phyloP scores from a whole-genome alignment of 805 yeast species.

The Yamadazyma sp. region DNA sequence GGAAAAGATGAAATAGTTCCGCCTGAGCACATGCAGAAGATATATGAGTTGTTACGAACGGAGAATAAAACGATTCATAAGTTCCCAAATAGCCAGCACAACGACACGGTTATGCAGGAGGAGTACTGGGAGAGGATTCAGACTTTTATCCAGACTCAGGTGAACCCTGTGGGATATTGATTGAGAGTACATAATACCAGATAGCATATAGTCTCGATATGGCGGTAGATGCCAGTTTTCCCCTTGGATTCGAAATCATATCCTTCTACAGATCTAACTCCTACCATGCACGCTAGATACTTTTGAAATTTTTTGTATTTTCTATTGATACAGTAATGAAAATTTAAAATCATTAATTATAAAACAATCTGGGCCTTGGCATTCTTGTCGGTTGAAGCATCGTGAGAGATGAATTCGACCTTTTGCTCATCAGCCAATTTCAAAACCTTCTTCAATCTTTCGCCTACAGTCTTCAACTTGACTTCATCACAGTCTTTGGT shows the following conservation, averaged over 20 bases:
- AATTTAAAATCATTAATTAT: conserved; percentile 17
- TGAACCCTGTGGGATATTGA: conserved; percentile 40
- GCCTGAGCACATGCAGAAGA: conserved; percentile 69
- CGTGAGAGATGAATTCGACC: conserved; percentile 78
- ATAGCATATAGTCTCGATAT: no score
- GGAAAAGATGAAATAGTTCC: conserved; percentile 88
- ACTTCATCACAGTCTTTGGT: conserved; percentile 72
- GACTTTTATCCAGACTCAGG: conserved; percentile 50
- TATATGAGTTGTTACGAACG: conserved; percentile 55
- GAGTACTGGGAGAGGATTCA: conserved; percentile 75
- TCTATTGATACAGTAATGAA: conserved; percentile 11
- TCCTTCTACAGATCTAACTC: no score
- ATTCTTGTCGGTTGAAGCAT: conserved; percentile 46
- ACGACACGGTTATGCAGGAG: conserved; percentile 74
- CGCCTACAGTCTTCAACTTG: conserved; percentile 73
- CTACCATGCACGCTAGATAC: no score
- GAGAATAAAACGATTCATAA: conserved; percentile 50
- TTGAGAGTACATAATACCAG: not conserved
- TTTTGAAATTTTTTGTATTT: no score
- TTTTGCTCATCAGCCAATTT: conserved; percentile 71
- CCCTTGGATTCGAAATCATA: no score
- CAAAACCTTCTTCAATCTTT: conserved; percentile 81
- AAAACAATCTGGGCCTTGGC: conserved; percentile 36
- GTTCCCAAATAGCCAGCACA: conserved; percentile 69
- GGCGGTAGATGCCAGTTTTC: no score